Percentiles rank a stretch among this genome's conserved stretches.
Evolutionary conservation across 139 green algal genomes (phyloP).

Genomic region (Klebsormidium nitens): DNA sequence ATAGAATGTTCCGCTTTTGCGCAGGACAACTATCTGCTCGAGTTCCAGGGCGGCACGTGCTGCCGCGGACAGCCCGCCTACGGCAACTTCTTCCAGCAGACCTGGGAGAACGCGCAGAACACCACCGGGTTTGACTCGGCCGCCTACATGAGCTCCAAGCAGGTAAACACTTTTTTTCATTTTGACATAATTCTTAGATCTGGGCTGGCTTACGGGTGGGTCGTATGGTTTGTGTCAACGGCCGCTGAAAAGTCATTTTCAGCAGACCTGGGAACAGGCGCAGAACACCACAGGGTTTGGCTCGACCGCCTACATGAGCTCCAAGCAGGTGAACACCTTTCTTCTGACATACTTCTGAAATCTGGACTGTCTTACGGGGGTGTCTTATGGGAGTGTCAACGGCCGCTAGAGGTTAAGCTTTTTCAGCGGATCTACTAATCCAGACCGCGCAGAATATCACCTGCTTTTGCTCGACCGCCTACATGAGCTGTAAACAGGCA

Average conservation of each 20-base stretch:
- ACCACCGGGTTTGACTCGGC: background rate
- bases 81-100: slow-evolving; percentile 11
- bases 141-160: background rate
- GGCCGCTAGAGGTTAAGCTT: too few relatives aligned
- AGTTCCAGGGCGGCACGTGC: background rate
- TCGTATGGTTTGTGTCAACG: too few relatives aligned
- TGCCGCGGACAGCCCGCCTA: slow-evolving; percentile 1
- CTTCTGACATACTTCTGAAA: too few relatives aligned
- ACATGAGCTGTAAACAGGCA: too few relatives aligned
- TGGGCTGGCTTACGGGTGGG: too few relatives aligned
- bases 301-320: background rate
- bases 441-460: background rate
- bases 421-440: slow-evolving; percentile 1
- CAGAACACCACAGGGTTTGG: background rate
- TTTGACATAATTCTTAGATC: too few relatives aligned
- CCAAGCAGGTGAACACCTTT: too few relatives aligned
- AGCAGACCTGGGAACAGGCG: slow-evolving; percentile 2
- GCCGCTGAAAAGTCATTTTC: too few relatives aligned
- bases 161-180: too few relatives aligned
- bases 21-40: slow-evolving; percentile 8
- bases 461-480: background rate
- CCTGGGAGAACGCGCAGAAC: slow-evolving; percentile 2
- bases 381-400: too few relatives aligned
- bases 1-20: too few relatives aligned
- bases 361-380: too few relatives aligned